Base-by-base conservation (phyloP, 345 rosid genomes). In the Melaleuca alternifolia region DNA sequence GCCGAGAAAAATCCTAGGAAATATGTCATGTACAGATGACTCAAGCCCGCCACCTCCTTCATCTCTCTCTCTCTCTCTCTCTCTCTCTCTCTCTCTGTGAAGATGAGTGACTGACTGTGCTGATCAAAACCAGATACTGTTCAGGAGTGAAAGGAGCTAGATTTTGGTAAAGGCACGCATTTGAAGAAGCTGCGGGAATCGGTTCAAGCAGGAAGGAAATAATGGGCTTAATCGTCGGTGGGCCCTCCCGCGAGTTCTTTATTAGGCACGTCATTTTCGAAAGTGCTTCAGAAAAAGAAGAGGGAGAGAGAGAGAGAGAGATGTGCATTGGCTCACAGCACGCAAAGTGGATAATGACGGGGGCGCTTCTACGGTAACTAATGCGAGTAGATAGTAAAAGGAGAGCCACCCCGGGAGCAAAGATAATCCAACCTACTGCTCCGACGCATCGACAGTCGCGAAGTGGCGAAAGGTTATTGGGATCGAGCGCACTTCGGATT, bases 1-100 rank as follows among this genome's bases (percentile, higher is more conserved):
- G 87, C 53, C 2, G 92, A 87, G 86, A 89, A 90, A 21, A 37
- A 37, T 30, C 85, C 48, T 50, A 93, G 89, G 85, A 90, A 93
- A 21, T 62, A 5, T 24, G 92, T 88, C 71, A 86, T 50, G 85
- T 82, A 90, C 7, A 92, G 90, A 86, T 89, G 92, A 62, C 56
- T 84, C 50, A 89, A 46, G 50, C 86, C 75, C 30, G 88, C 61
- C 61, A 89, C 33, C 8, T 83, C 87, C 76, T 57, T 89, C 92
- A 89, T 91, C 10, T 86, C 71, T 52, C 84, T 86, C 50, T 57
- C 50, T 15, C 44, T 83, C 86, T 54, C 79, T 54, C 77, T 24
- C 77, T 65, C n/a, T 23, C 59, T 54, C 76, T 30, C 24, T 33
- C 44, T 65, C 46, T 65, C 79, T 11, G 33, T 53, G 79, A 71